A percentile compares a stretch with the other conserved stretches of the same genome.
These are phyloP conservation scores for Bertia moriformis DNA, from an alignment of 2,329 filamentous ascomycete genomes.

Conservation along the genomic window DNA sequence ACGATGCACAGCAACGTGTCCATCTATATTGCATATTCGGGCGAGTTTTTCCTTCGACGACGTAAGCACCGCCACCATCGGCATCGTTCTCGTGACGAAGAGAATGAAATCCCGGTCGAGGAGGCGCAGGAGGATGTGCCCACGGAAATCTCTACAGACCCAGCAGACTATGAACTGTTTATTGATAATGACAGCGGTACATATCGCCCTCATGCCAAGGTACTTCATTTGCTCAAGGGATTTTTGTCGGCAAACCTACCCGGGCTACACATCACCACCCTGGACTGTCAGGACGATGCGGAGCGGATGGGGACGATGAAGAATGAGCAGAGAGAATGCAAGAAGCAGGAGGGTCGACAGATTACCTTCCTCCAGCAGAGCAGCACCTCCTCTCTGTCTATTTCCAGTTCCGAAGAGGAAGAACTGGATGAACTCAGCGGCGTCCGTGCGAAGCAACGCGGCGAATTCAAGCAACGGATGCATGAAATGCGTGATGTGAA, in stretches of 20 bases:
- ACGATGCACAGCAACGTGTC: constrained; percentile 63
- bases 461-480: background rate
- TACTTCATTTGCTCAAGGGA: constrained; percentile 39
- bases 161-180: constrained; percentile 40
- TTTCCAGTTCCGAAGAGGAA: background rate
- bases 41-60: constrained; percentile 57
- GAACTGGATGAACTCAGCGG: background rate
- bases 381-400: constrained; percentile 2
- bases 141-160: constrained; percentile 28
- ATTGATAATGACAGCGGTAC: constrained; percentile 67
- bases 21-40: constrained; percentile 58
- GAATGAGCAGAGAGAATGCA: constrained; percentile 44
- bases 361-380: constrained; percentile 13
- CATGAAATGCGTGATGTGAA: constrained; percentile 1
- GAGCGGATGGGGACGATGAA: constrained; percentile 49
- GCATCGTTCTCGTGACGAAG: constrained; percentile 10
- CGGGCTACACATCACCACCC: constrained; percentile 43
- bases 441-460: background rate
- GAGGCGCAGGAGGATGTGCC: constrained; percentile 10
- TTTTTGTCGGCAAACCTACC: constrained; percentile 45
- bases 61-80: constrained; percentile 11
- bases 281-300: constrained; percentile 42
- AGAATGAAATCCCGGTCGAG: constrained; percentile 10
- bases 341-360: constrained; percentile 27
- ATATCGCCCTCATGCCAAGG: constrained; percentile 50